These are phyloP conservation scores for Ambrosia hybrid DNA, from an alignment of 140 eudicot genomes.

Conservation along the genomic window DNA sequence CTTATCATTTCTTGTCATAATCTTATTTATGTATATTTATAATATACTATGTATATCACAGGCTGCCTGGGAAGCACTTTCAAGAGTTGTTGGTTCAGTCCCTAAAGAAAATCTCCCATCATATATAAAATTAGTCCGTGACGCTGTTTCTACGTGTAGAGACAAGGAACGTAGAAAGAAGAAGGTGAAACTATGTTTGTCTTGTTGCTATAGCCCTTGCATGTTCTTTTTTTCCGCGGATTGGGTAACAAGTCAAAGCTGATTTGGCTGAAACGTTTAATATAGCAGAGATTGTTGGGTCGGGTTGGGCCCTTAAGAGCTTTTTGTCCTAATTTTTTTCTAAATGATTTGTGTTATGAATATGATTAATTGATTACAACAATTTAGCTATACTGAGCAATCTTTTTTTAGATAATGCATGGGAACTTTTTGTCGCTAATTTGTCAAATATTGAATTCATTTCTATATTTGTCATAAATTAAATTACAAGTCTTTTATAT, in stretches of 20 bases:
- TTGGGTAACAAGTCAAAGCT: background rate
- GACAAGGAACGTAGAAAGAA: constrained; percentile 94
- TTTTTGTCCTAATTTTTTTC: background rate
- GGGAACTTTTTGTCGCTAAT: background rate
- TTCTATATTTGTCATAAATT: background rate
- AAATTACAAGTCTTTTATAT: no score
- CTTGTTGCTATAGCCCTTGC: no score
- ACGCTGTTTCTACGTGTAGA: constrained; percentile 91
- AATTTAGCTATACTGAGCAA: background rate
- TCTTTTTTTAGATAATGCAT: background rate
- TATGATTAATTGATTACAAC: background rate
- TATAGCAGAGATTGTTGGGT: background rate
- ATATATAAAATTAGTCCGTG: constrained; percentile 88
- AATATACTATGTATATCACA: constrained; percentile 31
- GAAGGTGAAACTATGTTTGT: constrained; percentile 41
- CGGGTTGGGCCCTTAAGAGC: background rate
- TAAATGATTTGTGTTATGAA: background rate
- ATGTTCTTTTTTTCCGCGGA: background rate
- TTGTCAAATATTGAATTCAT: background rate
- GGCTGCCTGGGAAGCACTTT: constrained; percentile 96
- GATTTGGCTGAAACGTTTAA: background rate
- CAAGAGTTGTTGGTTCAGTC: constrained; percentile 83
- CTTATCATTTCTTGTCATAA: background rate
- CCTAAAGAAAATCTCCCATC: constrained; percentile 96
- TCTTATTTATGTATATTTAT: constrained; percentile 18